phyloP scores from a whole-genome alignment of 163 green algal genomes.

The Chlamydomonas reinhardtii region DNA sequence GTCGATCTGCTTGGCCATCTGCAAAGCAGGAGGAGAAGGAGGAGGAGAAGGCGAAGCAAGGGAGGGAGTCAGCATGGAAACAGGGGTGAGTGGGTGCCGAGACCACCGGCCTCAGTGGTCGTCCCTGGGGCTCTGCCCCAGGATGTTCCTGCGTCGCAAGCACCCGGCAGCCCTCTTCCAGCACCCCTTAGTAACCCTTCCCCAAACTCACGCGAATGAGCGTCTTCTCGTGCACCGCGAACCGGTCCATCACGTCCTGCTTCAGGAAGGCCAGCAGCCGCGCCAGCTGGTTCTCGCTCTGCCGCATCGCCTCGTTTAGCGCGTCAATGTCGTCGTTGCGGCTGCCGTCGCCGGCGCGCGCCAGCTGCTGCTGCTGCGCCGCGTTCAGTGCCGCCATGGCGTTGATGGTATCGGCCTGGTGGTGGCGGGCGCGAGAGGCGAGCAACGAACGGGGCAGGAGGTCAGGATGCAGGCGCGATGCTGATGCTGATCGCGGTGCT shows the following conservation, averaged over 20 bases:
- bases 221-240: conserved; percentile 46
- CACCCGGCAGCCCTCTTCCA: too few relatives aligned
- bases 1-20: conserved; percentile 54
- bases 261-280: conserved; percentile 50
- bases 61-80: neutral
- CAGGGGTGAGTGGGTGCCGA: too few relatives aligned
- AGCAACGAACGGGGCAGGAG: neutral
- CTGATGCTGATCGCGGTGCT: too few relatives aligned
- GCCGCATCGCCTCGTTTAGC: conserved; percentile 44
- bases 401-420: conserved; percentile 29
- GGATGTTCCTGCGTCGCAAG: too few relatives aligned
- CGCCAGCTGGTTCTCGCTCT: conserved; percentile 53
- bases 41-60: neutral
- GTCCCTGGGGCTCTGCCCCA: too few relatives aligned
- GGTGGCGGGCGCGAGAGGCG: neutral
- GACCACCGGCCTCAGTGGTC: too few relatives aligned
- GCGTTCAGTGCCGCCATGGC: conserved; percentile 46
- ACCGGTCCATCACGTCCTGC: conserved; percentile 52
- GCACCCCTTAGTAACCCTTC: too few relatives aligned
- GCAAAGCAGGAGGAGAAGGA: neutral
- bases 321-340: conserved; percentile 39
- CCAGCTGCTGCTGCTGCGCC: conserved; percentile 46
- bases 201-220: conserved; percentile 36
- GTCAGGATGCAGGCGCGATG: too few relatives aligned
- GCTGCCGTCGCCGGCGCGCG: conserved; percentile 6